phyloP scores from a whole-genome alignment of 2,329 filamentous ascomycete species.

The Alternaria brassicae region DNA sequence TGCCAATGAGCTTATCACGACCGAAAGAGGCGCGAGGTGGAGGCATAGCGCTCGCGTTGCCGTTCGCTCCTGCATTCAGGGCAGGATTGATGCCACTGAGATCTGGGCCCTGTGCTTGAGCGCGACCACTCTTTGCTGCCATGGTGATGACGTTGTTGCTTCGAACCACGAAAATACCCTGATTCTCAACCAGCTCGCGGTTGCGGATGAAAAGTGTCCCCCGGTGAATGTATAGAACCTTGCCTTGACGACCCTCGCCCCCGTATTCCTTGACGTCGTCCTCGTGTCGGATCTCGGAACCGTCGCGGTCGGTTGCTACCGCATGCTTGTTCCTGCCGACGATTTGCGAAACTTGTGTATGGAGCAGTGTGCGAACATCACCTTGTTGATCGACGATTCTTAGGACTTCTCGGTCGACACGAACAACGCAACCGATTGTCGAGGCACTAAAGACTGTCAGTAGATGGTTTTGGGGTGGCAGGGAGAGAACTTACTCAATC shows the following conservation, averaged over 20 bases:
- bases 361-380: constrained; percentile 79
- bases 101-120: constrained; percentile 76
- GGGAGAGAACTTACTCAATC: constrained; percentile 68
- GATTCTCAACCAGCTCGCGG: constrained; percentile 82
- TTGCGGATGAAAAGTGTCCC: constrained; percentile 92
- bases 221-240: constrained; percentile 91
- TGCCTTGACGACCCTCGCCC: constrained; percentile 84
- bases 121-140: constrained; percentile 89
- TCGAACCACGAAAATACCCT: constrained; percentile 86
- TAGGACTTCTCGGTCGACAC: constrained; percentile 92
- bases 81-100: constrained; percentile 92
- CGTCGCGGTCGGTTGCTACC: constrained; percentile 90
- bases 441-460: constrained; percentile 63
- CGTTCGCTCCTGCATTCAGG: constrained; percentile 63
- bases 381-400: constrained; percentile 91
- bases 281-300: constrained; percentile 88
- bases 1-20: constrained; percentile 84
- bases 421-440: constrained; percentile 91
- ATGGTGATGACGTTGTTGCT: constrained; percentile 86
- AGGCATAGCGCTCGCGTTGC: constrained; percentile 61
- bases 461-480: not conserved
- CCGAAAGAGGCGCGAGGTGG: constrained; percentile 74
- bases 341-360: constrained; percentile 90
- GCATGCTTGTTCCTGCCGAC: constrained; percentile 81
- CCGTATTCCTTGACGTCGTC: constrained; percentile 91